Evolutionary conservation across 768 basidiomycete species (phyloP).

Genomic region (Chlorophyllum brunneum): DNA sequence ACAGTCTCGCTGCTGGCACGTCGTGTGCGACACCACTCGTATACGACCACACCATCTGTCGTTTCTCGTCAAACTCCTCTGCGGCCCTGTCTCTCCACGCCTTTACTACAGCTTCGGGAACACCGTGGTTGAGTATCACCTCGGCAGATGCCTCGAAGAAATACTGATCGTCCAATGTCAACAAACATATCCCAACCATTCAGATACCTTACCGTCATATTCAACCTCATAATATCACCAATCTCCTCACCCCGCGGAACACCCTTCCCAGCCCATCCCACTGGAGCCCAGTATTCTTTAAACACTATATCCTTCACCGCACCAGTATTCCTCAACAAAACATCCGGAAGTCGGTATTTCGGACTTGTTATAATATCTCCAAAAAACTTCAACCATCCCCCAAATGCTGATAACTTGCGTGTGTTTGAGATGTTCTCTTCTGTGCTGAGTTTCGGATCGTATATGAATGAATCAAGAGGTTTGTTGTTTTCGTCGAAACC

Average conservation of each 20-base stretch:
- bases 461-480: constrained; percentile 17
- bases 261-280: constrained; percentile 5
- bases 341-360: constrained; percentile 15
- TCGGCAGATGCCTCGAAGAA: neutral
- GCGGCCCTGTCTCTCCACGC: constrained; percentile 7
- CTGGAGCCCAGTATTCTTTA: neutral
- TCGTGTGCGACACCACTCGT: constrained; percentile 3
- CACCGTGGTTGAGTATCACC: neutral
- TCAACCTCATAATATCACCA: constrained; percentile 8
- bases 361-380: constrained; percentile 16
- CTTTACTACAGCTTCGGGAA: neutral
- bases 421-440: constrained; percentile 12
- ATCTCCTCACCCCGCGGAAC: constrained; percentile 7
- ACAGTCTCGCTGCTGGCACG: constrained; percentile 1
- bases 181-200: neutral
- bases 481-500: constrained; percentile 17
- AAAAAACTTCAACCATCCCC: constrained; percentile 20
- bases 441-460: constrained; percentile 5
- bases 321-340: constrained; percentile 2
- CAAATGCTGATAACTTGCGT: constrained; percentile 18
- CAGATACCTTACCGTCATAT: neutral
- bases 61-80: constrained; percentile 10
- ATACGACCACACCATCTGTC: constrained; percentile 7
- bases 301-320: neutral
- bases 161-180: neutral